Evolutionary conservation across 805 yeast genomes (phyloP).

Genomic region (Kodamaea hsintzibuensis): DNA sequence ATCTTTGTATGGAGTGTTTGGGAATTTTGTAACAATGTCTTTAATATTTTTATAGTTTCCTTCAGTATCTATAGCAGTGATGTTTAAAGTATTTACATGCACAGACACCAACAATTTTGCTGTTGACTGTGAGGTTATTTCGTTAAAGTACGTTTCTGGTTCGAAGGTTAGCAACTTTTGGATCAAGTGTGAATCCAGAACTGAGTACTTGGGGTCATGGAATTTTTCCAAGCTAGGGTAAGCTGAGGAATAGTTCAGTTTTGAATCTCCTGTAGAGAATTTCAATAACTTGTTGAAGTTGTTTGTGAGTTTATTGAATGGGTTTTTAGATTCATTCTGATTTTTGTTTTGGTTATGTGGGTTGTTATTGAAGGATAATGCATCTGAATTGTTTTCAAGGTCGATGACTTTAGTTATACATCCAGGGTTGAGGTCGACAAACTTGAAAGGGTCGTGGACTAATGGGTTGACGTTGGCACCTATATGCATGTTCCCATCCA

Average conservation of each 20-base stretch:
- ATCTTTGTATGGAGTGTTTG: slow-evolving; percentile 12
- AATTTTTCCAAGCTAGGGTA: slow-evolving; percentile 5
- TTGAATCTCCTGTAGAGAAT: slow-evolving; percentile 9
- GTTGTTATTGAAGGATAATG: not conserved
- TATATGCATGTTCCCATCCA: slow-evolving; percentile 46
- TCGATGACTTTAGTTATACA: slow-evolving; percentile 33
- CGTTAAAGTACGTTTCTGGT: slow-evolving; percentile 18
- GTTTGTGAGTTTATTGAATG: slow-evolving; percentile 29
- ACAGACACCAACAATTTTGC: slow-evolving; percentile 42
- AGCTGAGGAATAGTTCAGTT: not conserved
- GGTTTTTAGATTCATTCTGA: slow-evolving; percentile 7
- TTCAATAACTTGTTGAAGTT: slow-evolving; percentile 31
- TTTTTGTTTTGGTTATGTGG: not conserved
- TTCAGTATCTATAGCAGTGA: slow-evolving; percentile 37
- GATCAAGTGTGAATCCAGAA: slow-evolving; percentile 20
- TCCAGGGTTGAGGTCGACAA: slow-evolving; percentile 57
- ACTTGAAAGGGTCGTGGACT: slow-evolving; percentile 51
- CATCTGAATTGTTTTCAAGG: slow-evolving; percentile 3
- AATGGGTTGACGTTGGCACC: slow-evolving; percentile 58
- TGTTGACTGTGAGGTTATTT: slow-evolving; percentile 28
- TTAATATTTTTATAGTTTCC: slow-evolving; percentile 24
- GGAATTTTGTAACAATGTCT: slow-evolving; percentile 9
- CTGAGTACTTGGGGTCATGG: slow-evolving; percentile 10
- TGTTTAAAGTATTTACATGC: slow-evolving; percentile 53
- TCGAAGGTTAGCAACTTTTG: slow-evolving; percentile 4